A percentile compares a stretch with the other conserved stretches of the same genome.
Evolutionary conservation across 495 filamentous ascomycete genomes (phyloP).

Genomic region (Talaromyces trachyspermus): DNA sequence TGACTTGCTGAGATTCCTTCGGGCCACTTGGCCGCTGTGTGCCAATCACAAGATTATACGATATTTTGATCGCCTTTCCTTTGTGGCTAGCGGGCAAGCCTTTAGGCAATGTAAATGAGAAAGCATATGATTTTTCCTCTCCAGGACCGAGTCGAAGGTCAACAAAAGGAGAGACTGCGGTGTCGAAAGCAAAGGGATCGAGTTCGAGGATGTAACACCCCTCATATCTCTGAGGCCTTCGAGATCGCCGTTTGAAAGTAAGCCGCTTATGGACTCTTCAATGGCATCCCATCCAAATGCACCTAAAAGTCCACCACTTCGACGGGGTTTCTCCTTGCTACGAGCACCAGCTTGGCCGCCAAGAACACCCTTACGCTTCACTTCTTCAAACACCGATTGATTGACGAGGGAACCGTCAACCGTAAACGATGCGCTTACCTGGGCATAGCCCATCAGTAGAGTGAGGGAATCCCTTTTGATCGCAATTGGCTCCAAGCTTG

Average conservation of each 20-base stretch:
- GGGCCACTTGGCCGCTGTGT: conserved; percentile 76
- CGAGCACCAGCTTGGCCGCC: conserved; percentile 42
- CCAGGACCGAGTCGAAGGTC: conserved; percentile 82
- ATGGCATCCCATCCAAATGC: conserved; percentile 84
- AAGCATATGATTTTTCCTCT: conserved; percentile 80
- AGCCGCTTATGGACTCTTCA: conserved; percentile 78
- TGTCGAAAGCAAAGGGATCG: conserved; percentile 83
- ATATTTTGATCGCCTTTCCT: conserved; percentile 89
- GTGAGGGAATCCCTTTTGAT: conserved; percentile 55
- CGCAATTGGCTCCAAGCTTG: conserved; percentile 42
- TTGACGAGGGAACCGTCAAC: conserved; percentile 88
- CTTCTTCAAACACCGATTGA: conserved; percentile 84
- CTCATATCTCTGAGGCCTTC: conserved; percentile 94
- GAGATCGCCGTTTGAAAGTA: conserved; percentile 76
- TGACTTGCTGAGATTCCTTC: conserved; percentile 71
- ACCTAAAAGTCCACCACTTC: conserved; percentile 71
- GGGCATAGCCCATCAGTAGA: conserved; percentile 96
- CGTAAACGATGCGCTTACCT: conserved; percentile 86
- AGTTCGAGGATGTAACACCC: conserved; percentile 67
- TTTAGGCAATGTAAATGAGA: conserved; percentile 75
- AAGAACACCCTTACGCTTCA: conserved; percentile 87
- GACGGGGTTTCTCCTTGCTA: conserved; percentile 56
- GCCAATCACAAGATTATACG: conserved; percentile 85
- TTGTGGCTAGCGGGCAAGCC: conserved; percentile 85
- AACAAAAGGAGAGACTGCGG: conserved; percentile 98